phyloP scores from a whole-genome alignment of 73 alveolate species.

The Breviolum minutum region DNA sequence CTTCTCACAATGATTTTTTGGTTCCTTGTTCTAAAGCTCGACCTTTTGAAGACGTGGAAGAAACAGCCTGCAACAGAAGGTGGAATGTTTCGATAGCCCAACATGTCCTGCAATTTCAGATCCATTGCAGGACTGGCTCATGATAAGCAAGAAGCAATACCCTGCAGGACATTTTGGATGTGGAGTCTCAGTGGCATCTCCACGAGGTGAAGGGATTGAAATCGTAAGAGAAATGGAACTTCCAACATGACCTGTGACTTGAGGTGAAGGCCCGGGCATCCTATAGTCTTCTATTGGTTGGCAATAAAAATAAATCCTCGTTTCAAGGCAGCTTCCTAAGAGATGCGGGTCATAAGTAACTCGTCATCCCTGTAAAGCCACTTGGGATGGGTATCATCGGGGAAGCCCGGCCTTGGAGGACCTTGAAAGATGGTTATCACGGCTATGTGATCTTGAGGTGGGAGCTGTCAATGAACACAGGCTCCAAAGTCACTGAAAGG shows the following conservation, averaged over 20 bases:
- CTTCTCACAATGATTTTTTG: no score
- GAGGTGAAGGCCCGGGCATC: not conserved
- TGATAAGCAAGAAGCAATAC: conserved; percentile 23
- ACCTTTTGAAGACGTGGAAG: no score
- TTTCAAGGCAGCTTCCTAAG: not conserved
- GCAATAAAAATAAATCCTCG: no score
- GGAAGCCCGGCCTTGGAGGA: not conserved
- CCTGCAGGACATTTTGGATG: conserved; percentile 28
- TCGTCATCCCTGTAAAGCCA: not conserved
- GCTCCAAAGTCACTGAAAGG: no score
- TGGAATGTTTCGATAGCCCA: no score
- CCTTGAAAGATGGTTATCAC: conserved; percentile 31
- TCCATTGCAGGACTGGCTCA: conserved; percentile 55
- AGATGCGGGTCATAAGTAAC: not conserved
- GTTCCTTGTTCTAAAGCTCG: no score
- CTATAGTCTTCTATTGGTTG: not conserved
- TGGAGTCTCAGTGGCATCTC: not conserved
- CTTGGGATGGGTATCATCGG: not conserved
- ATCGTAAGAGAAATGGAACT: no score
- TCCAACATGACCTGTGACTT: not conserved
- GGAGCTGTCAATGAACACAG: not conserved
- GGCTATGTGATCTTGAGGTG: conserved; percentile 48
- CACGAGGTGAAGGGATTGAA: no score
- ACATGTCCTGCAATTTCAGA: no score
- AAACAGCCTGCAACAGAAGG: no score